phyloP scores from a whole-genome alignment of 805 yeast genomes.

The Wickerhamiella vanderwaltii region DNA sequence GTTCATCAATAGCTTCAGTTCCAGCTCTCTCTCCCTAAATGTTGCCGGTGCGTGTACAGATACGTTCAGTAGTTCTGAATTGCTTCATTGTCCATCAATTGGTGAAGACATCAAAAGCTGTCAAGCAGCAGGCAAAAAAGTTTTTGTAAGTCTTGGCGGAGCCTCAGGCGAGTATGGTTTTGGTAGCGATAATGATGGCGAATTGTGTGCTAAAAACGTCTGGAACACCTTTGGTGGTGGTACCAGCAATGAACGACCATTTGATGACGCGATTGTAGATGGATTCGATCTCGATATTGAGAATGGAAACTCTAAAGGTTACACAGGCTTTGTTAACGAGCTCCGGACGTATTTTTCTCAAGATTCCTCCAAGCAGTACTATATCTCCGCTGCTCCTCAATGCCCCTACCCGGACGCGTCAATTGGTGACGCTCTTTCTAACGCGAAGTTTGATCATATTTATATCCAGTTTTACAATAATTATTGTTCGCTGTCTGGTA shows the following conservation, averaged over 20 bases:
- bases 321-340: conserved; percentile 45
- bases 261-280: conserved; percentile 65
- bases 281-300: conserved; percentile 77
- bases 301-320: conserved; percentile 48
- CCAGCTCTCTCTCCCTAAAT: conserved; percentile 32
- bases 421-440: conserved; percentile 53
- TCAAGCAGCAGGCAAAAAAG: conserved; percentile 66
- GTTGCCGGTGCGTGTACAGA: conserved; percentile 44
- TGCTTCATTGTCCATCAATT: conserved; percentile 36
- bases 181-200: conserved; percentile 40
- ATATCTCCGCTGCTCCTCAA: conserved; percentile 84
- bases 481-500: conserved; percentile 37
- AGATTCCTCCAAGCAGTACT: conserved; percentile 47
- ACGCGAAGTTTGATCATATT: conserved; percentile 61
- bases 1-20: conserved; percentile 53
- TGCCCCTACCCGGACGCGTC: conserved; percentile 76
- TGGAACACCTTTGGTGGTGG: conserved; percentile 48
- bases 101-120: conserved; percentile 61
- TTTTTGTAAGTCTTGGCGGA: conserved; percentile 70
- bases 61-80: conserved; percentile 29
- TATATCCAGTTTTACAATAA: conserved; percentile 88
- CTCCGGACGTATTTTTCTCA: conserved; percentile 34
- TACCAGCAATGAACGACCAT: conserved; percentile 34
- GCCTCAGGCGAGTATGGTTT: conserved; percentile 49
- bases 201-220: conserved; percentile 39